Conservation (phyloP, 2,329 filamentous ascomycete species). For the Cytospora mali region DNA sequence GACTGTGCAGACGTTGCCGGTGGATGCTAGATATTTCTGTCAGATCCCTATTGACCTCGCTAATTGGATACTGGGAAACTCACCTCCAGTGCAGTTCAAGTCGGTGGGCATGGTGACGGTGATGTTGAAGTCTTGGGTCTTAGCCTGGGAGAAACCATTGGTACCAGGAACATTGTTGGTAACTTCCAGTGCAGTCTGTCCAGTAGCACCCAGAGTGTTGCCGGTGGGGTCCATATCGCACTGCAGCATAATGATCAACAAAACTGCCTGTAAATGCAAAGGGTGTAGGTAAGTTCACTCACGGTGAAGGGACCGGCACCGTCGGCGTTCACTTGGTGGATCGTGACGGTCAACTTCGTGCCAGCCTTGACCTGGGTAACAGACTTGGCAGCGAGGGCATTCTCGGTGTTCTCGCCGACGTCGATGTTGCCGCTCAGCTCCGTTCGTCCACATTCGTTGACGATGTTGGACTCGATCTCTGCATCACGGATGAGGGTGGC, state of each 20-base stretch:
- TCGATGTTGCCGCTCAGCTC: conserved; percentile 62
- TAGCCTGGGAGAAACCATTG: conserved; percentile 59
- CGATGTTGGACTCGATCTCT: conserved; percentile 53
- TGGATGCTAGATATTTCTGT: conserved; percentile 39
- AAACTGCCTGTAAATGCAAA: not conserved
- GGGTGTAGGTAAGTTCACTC: not conserved
- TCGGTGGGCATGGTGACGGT: conserved; percentile 51
- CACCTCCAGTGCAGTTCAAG: conserved; percentile 52
- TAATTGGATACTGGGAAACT: conserved; percentile 28
- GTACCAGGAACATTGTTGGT: conserved; percentile 59
- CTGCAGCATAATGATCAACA: conserved; percentile 5
- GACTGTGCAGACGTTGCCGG: conserved; percentile 61
- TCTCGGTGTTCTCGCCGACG: conserved; percentile 55
- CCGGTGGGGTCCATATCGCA: conserved; percentile 53
- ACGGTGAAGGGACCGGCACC: conserved; percentile 51
- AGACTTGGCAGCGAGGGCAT: conserved; percentile 45
- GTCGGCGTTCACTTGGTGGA: conserved; percentile 54
- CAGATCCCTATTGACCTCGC: conserved; percentile 33
- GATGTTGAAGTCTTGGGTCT: conserved; percentile 58
- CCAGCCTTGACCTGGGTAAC: conserved; percentile 53
- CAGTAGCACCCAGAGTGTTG: conserved; percentile 40
- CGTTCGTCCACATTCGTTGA: conserved; percentile 65
- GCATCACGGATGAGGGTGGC: conserved; percentile 64
- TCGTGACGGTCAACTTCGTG: conserved; percentile 44
- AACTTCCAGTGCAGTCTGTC: conserved; percentile 49